These are phyloP conservation scores for Euphorbia peplus DNA, from an alignment of 345 rosid species.

Conservation along the genomic window DNA sequence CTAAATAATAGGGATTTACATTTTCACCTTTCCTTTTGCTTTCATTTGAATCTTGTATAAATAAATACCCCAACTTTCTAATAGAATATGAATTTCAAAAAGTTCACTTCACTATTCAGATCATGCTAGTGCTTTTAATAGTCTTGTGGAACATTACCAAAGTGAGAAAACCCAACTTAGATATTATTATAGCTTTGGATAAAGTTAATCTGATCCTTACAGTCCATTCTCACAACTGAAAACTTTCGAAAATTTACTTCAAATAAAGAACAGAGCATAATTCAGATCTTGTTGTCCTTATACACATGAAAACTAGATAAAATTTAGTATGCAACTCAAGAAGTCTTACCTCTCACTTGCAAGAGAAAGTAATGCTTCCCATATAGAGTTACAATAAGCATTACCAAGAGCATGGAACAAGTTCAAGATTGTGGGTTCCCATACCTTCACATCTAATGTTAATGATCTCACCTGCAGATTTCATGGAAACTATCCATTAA, in stretches of 20 bases:
- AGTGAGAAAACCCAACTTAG: too few species aligned
- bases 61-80: too few species aligned
- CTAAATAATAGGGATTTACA: too few species aligned
- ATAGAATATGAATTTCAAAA: too few species aligned
- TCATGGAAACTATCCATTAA: constrained; percentile 8
- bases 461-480: constrained; percentile 76
- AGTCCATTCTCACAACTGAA: background rate
- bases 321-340: constrained; percentile 2
- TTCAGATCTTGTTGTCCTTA: too few species aligned
- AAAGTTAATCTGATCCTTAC: background rate
- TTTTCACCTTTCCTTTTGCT: too few species aligned
- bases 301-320: background rate
- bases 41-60: too few species aligned
- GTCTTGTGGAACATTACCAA: too few species aligned
- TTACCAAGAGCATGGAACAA: constrained; percentile 68
- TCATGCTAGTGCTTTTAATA: too few species aligned
- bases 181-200: background rate
- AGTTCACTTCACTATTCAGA: too few species aligned
- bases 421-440: constrained; percentile 77
- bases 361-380: constrained; percentile 64
- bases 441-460: constrained; percentile 80
- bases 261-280: background rate
- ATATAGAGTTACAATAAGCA: constrained; percentile 65
- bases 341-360: constrained; percentile 43
- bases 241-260: background rate